Conservation (phyloP, 1,284 basidiomycete species). For the Heterobasidion annosum region DNA sequence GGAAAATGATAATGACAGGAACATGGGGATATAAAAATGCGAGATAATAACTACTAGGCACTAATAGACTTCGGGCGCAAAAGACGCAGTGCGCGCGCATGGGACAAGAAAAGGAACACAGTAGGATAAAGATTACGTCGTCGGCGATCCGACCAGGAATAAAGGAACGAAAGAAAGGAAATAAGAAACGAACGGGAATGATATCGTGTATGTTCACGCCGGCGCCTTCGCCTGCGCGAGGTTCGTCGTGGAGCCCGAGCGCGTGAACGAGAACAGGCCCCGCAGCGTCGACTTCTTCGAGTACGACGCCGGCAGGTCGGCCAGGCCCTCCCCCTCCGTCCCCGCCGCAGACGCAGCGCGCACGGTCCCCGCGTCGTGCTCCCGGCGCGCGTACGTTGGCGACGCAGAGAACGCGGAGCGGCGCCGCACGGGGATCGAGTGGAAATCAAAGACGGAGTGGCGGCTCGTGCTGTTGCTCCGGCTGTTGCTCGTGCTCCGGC, state of each 20-base stretch:
- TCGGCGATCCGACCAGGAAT: too few relatives aligned
- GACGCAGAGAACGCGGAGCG: not conserved
- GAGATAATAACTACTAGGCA: too few relatives aligned
- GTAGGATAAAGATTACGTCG: too few relatives aligned
- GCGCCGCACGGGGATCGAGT: not conserved
- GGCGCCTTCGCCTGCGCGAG: too few relatives aligned
- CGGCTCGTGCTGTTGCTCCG: not conserved
- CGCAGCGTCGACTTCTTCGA: not conserved
- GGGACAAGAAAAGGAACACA: too few relatives aligned
- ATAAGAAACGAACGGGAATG: too few relatives aligned
- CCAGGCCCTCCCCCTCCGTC: not conserved
- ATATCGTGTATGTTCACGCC: too few relatives aligned
- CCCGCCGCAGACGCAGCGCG: not conserved
- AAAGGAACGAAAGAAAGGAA: too few relatives aligned
- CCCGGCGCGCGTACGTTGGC: not conserved
- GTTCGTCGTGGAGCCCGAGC: not conserved
- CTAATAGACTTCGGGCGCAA: too few relatives aligned
- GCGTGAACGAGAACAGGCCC: not conserved
- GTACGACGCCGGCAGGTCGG: constrained; percentile 1
- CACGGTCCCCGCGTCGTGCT: not conserved
- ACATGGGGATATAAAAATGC: too few relatives aligned
- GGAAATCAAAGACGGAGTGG: not conserved
- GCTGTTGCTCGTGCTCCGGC: not conserved
- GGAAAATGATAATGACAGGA: too few relatives aligned
- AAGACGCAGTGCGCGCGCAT: too few relatives aligned